phyloP scores from a whole-genome alignment of 2,329 filamentous ascomycete species.

The Gaeumannomyces sp. region DNA sequence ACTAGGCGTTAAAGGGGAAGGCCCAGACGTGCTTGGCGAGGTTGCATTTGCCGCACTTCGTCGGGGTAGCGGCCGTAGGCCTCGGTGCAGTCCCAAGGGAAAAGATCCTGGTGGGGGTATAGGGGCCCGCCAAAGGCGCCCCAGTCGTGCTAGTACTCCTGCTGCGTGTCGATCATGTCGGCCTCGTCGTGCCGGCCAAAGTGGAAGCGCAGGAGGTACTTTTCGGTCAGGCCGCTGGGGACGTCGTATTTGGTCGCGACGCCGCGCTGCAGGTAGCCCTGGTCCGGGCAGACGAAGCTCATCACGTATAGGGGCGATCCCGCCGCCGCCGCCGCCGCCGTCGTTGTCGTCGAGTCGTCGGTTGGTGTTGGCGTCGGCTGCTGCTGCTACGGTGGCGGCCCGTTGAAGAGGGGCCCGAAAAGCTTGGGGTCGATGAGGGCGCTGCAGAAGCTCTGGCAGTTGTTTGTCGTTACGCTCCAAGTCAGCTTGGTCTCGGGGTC shows the following conservation, averaged over 20 bases:
- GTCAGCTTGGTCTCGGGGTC: neutral
- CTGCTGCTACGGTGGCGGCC: no score
- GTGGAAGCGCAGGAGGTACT: conserved; percentile 34
- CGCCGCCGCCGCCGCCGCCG: no score
- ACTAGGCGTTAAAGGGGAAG: conserved; percentile 39
- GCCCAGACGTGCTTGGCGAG: conserved; percentile 38
- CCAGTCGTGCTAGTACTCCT: conserved; percentile 42
- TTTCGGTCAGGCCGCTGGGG: conserved; percentile 31
- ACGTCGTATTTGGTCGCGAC: neutral
- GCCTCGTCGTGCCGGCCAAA: conserved; percentile 33
- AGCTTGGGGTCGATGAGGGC: neutral
- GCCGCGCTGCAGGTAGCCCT: neutral
- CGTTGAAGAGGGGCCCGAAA: neutral
- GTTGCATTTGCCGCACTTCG: conserved; percentile 33
- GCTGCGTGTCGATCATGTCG: conserved; percentile 35
- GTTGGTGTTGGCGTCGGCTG: no score
- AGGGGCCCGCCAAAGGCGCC: conserved; percentile 31
- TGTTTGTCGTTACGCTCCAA: neutral
- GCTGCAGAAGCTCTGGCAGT: neutral
- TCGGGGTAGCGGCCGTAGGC: conserved; percentile 22
- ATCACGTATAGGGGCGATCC: neutral
- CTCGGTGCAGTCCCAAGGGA: conserved; percentile 43
- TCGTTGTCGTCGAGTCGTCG: no score
- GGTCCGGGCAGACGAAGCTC: conserved; percentile 2
- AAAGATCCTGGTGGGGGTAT: conserved; percentile 35